A percentile compares a stretch with the other conserved stretches of the same genome.
These are phyloP conservation scores for Sarocladium kiliense DNA, from an alignment of 2,329 filamentous ascomycete species.

Conservation along the genomic window DNA sequence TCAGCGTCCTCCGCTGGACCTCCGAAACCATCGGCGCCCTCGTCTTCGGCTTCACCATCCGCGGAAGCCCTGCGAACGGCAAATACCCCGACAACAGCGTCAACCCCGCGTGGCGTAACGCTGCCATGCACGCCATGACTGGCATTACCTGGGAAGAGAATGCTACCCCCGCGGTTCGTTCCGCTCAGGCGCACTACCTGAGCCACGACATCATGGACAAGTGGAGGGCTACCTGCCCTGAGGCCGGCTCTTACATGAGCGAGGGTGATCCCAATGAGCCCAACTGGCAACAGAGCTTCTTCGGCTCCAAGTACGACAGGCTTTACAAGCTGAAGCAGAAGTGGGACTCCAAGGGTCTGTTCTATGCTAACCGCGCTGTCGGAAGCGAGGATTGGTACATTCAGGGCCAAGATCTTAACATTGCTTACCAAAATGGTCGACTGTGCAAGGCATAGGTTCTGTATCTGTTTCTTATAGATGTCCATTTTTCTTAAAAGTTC, in stretches of 20 bases:
- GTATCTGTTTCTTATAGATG: too few relatives aligned
- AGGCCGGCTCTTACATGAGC: conserved; percentile 36
- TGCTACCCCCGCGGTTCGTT: neutral
- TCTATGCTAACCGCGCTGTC: conserved; percentile 38
- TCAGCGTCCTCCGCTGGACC: conserved; percentile 3
- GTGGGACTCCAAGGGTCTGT: conserved; percentile 38
- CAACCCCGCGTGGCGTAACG: conserved; percentile 4
- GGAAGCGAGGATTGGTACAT: conserved; percentile 41
- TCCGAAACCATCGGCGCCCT: neutral
- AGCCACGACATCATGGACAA: conserved; percentile 1
- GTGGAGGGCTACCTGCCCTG: conserved; percentile 20
- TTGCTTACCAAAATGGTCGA: neutral
- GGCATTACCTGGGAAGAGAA: neutral
- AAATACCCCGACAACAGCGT: neutral
- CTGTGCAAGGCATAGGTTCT: conserved; percentile 2
- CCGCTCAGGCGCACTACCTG: neutral
- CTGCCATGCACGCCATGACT: neutral
- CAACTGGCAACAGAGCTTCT: conserved; percentile 34
- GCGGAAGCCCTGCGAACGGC: neutral
- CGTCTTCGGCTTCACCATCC: conserved; percentile 7
- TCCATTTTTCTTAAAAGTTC: too few relatives aligned
- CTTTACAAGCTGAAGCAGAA: conserved; percentile 37
- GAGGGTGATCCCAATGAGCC: conserved; percentile 38
- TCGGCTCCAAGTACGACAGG: conserved; percentile 32
- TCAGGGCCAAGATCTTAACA: conserved; percentile 3